Evolutionary conservation across 306 rosid genomes (phyloP).

Genomic region (Quercus robur): DNA sequence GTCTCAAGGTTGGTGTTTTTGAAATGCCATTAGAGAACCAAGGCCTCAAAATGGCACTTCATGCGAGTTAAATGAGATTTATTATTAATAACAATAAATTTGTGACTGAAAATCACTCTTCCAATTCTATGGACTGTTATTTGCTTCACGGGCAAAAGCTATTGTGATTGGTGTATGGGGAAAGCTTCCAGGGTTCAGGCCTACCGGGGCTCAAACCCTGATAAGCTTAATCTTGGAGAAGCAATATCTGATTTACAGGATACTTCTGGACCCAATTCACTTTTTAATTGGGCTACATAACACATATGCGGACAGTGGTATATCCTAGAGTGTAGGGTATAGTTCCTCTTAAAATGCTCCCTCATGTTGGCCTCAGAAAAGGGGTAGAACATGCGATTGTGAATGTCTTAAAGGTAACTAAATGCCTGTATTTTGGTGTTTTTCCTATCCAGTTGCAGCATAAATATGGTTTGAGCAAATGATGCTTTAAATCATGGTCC

Average conservation of each 20-base stretch:
- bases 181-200: neutral
- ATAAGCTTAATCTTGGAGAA: neutral
- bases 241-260: neutral
- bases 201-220: neutral
- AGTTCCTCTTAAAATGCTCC: too few species aligned
- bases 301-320: neutral
- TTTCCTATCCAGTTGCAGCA: too few species aligned
- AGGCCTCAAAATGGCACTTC: neutral
- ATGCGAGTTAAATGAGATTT: neutral
- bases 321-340: neutral
- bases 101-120: neutral
- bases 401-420: too few species aligned
- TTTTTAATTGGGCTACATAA: neutral
- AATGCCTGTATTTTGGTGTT: too few species aligned
- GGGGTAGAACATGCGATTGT: too few species aligned
- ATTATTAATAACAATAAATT: neutral
- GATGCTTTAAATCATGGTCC: too few species aligned
- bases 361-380: too few species aligned
- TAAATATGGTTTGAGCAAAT: too few species aligned
- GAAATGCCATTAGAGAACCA: neutral
- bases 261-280: neutral
- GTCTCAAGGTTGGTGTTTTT: neutral
- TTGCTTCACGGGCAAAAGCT: neutral
- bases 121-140: neutral
- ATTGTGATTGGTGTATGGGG: neutral